Evolutionary conservation across 805 yeast species (phyloP).

Genomic region (Saccharomycodes ludwigii): DNA sequence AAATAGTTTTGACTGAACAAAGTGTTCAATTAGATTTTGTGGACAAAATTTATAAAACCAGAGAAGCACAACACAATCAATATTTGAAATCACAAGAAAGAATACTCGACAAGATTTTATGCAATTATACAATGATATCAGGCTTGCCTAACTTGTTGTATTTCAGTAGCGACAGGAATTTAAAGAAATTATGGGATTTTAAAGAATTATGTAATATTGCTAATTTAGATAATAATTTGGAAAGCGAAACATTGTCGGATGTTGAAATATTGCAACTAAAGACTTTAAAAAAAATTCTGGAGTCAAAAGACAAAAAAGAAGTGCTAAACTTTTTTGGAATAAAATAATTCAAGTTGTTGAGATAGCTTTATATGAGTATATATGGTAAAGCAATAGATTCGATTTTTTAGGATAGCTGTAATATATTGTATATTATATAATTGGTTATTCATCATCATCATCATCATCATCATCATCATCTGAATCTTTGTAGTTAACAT

Average conservation of each 20-base stretch:
- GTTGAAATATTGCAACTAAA: conserved; percentile 40
- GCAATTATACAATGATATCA: too few relatives aligned
- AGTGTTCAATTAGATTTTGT: conserved; percentile 18
- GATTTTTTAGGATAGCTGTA: too few relatives aligned
- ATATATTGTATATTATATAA: too few relatives aligned
- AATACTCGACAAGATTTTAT: conserved; percentile 25
- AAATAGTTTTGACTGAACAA: conserved; percentile 13
- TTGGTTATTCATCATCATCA: conserved; percentile 12
- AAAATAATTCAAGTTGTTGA: too few relatives aligned
- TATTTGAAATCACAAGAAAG: conserved; percentile 23
- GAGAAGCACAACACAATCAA: conserved; percentile 29
- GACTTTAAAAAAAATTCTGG: conserved; percentile 48
- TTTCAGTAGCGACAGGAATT: conserved; percentile 17
- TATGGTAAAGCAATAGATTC: too few relatives aligned
- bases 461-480: conserved; percentile 22
- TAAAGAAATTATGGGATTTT: conserved; percentile 30
- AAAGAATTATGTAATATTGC: conserved; percentile 36
- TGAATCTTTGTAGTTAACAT: conserved; percentile 24
- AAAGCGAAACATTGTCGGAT: conserved; percentile 5
- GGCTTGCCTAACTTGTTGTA: too few relatives aligned
- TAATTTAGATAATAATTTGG: conserved; percentile 15
- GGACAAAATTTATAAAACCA: conserved; percentile 18
- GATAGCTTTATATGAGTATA: too few relatives aligned
- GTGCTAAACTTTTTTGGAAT: conserved; percentile 44
- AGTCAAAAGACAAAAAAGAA: conserved; percentile 56